Base-by-base conservation (phyloP, 371 early-diverging fungal genomes). In the Mortierella sp. region DNA sequence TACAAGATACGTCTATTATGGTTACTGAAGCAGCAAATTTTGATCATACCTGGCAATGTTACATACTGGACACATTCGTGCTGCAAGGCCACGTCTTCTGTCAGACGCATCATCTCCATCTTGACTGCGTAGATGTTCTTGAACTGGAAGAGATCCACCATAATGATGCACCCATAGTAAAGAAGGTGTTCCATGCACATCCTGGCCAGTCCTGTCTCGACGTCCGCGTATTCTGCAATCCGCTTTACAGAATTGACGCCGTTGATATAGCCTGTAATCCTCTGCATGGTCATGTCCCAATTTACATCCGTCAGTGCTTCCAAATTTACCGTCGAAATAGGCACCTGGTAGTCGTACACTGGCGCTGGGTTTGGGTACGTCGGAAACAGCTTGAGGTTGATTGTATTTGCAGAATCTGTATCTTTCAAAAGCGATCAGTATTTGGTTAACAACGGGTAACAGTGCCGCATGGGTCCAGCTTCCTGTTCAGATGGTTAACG, bases 71-170 rank as follows among this genome's bases (percentile, higher is more conserved):
- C 56, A 59, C 94, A 93, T 53, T 93, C 91, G 24, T 73, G 70
- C 51, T 92, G 93, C 31, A 89, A 60, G 9, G 84, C 79, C 39
- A 81, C 82, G 49, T 86, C 83, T 43, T 89, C 85, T 32, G 94
- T 78, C 46, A 93, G 57, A 8, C 81, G 72, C 59, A 88, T 87
- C 60, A 88, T 83, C 54, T 86, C 85, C 30, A 83, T 83, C 49
- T 85, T 89, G 50, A 92, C 85, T 5, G 90, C 88, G 67, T 95
- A 95, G 0, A 93, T 83, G 64, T 95, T 95, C 30, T 91, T 89
- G 79, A 92, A 95, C 83, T 94, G 94, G 78, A 94, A 94, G n/a
- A 94, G 88, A 60, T 95, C 95, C 17, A 92, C 89, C 80, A 94
- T 79, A 48, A 89, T 89, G 30, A 94, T 87, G 60, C 93, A 92